Evolutionary conservation across 768 basidiomycete genomes (phyloP), one percentile per base, ranked within the genome.

Genomic region (Collybiopsis luxurians): DNA sequence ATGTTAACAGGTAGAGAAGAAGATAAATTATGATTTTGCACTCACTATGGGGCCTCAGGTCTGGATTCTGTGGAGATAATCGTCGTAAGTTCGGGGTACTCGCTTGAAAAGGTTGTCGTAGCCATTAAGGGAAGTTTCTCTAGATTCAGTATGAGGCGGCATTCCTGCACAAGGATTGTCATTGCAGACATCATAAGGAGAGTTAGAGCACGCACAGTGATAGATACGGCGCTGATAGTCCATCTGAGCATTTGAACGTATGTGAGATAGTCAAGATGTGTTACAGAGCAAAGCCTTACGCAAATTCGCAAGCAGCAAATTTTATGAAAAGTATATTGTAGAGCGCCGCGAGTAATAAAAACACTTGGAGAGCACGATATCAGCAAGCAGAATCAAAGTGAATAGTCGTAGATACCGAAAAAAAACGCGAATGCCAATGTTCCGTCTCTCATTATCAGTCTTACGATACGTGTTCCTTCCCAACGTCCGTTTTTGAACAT

Each of bases 61-160:
- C 44, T 13, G 24, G 15, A 34, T 34, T 56, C 55, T n/a, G 45
- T 39, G 31, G 52, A 24, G 30, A 57, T 38, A 40, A 62, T 31
- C 24, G 55, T 57, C 36, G 61, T 62, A 13, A 62, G 45, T 52
- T 62, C 53, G 15, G 51, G 55, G 17, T 54, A 36, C 15, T 45
- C 47, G 31, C 13, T 34, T 9, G 55, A 45, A 7, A 46, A 38
- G 15, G 51, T 44, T 24, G 28, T 27, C 11, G 44, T 11, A 53
- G 23, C 28, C 43, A 47, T 15, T 6, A 46, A 13, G 31, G 61
- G 56, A 26, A 58, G 51, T 28, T 49, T 45, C 52, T 63, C 59
- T 36, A 63, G 17, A 34, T 63, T 63, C 10, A 63, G 38, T 5
- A 63, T 60, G 48, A 63, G 56, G 19, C 61, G 50, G 23, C 61